These are phyloP conservation scores for Cynara cardunculus DNA, from an alignment of 129 eudicot species.

Conservation along the genomic window DNA sequence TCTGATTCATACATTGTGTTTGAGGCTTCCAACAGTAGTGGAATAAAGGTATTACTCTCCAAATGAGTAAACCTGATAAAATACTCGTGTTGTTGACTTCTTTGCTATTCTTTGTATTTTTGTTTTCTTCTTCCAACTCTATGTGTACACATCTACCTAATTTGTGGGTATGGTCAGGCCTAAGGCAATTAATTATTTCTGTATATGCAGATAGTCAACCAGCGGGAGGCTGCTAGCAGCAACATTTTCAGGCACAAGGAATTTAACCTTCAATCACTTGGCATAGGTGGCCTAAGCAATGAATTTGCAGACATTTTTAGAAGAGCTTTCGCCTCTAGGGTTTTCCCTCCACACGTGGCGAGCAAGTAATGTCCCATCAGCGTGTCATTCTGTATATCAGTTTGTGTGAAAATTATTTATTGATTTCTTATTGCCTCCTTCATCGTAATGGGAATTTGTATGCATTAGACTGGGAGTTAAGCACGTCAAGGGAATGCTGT, in stretches of 20 bases:
- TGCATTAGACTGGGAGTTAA: slow-evolving; percentile 75
- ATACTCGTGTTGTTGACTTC: neutral
- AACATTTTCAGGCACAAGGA: slow-evolving; percentile 88
- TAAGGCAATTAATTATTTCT: neutral
- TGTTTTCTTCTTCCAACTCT: neutral
- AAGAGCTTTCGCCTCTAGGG: slow-evolving; percentile 99
- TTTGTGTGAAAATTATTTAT: neutral
- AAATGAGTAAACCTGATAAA: neutral
- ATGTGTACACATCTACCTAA: neutral
- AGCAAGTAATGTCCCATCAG: slow-evolving; percentile 53
- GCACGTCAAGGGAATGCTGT: slow-evolving; percentile 99
- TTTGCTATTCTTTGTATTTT: neutral
- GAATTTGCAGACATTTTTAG: slow-evolving; percentile 97
- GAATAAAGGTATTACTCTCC: slow-evolving; percentile 65
- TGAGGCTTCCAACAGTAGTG: slow-evolving; percentile 85
- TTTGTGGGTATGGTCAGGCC: neutral
- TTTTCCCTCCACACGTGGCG: slow-evolving; percentile 97
- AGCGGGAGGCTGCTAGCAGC: slow-evolving; percentile 97
- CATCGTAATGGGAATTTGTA: slow-evolving; percentile 8
- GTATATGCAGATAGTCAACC: slow-evolving; percentile 72
- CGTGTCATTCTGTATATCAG: neutral
- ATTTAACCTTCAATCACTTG: slow-evolving; percentile 81
- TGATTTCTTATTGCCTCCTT: neutral
- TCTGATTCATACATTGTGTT: slow-evolving; percentile 82
- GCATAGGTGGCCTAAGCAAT: slow-evolving; percentile 92